Base-by-base conservation (phyloP, 495 filamentous ascomycete species). In the Cryomyces minteri region DNA sequence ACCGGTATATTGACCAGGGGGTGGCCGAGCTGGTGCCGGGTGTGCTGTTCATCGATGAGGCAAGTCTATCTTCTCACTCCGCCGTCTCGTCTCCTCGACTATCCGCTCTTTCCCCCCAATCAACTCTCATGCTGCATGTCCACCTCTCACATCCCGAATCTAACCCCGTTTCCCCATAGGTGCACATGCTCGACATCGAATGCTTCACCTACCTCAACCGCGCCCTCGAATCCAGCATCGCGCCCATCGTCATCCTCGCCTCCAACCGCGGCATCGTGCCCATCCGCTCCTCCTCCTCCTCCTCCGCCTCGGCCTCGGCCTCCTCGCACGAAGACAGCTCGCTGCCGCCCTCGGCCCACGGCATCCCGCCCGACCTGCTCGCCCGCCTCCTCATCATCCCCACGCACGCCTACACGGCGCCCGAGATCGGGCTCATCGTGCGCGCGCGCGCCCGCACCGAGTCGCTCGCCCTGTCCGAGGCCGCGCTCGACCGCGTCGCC, bases 141-240 rank as follows among this genome's bases (percentile, higher is more conserved):
- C 43, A 48, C 46, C 36, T 40, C 38, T 46, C 18, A 25, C 18
- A 25, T 25, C 18, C 9, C 34, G 9, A 38, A 38, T 14, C 28
- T 41, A 41, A 11, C n/a, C 40, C 28, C 28, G 4, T 4, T 41
- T 3, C 11, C 32, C 5, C 12, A 2, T 33, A 92, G 84, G 86
- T 92, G 33, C 88, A 98, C 67, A 98, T 95, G 88, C 82, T 98
- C 50, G 90, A 98, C 58, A 80, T 98, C 43, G 90, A 98, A 67
- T 88, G 84, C 73, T 98, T 95, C 68, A 95, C 90, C 50, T 98
- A 94, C 67, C 77, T 98, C 54, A 94, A 94, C 69, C 86, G 88
- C 55, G 90, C 90, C 1, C 76, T 98, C 33, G 90, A 98, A 67
- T 83, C 83, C 38, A 68, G 77, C 51, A 90, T 98, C 56, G 84